These are phyloP conservation scores for Diaporthe capsici DNA, from an alignment of 2,329 filamentous ascomycete species.

Conservation along the genomic window DNA sequence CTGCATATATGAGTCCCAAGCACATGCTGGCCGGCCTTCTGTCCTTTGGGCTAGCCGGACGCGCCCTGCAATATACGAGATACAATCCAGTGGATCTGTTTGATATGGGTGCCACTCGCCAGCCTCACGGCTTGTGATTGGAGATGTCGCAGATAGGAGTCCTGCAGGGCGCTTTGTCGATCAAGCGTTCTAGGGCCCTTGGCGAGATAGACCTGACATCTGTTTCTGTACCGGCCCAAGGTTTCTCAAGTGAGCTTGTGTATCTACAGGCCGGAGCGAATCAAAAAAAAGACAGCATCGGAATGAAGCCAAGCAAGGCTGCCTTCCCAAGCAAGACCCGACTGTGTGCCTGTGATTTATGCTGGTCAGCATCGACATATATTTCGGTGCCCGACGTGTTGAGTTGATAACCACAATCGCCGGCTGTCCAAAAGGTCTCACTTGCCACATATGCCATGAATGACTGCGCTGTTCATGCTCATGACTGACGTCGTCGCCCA, in stretches of 20 bases:
- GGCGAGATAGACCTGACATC: conserved; percentile 25
- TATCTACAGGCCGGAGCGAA: not conserved
- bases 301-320: conserved; percentile 28
- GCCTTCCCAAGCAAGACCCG: not conserved
- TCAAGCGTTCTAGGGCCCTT: conserved; percentile 32
- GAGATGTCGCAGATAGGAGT: conserved; percentile 26
- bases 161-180: conserved; percentile 26
- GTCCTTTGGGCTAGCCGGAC: not conserved
- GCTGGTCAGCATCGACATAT: not conserved
- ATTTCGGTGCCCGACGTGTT: conserved; percentile 5
- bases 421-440: not conserved
- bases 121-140: conserved; percentile 30
- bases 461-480: not conserved
- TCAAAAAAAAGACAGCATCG: not conserved
- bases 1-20: not conserved
- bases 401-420: not conserved
- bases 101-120: conserved; percentile 25
- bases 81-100: conserved; percentile 30
- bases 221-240: conserved; percentile 12
- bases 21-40: conserved; percentile 13
- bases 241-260: conserved; percentile 12
- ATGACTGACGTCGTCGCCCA: conserved; percentile 14
- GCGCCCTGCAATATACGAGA: conserved; percentile 16
- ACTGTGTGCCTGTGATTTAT: not conserved
- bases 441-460: conserved; percentile 13